These are phyloP conservation scores for Brassica nigra DNA, from an alignment of 345 rosid species.

Conservation along the genomic window DNA sequence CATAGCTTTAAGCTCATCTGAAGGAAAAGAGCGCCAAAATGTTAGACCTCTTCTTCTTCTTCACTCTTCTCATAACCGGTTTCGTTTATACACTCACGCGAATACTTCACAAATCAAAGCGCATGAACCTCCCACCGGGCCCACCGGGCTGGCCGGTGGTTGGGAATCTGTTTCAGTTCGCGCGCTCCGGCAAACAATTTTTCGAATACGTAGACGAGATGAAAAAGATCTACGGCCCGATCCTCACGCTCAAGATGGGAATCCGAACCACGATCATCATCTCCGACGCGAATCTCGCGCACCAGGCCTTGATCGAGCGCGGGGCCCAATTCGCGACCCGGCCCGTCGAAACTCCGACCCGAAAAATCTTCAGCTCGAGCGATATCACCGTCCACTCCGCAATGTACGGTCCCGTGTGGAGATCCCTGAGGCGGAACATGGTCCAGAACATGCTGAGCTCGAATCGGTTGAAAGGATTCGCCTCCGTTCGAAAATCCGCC, in stretches of 20 bases:
- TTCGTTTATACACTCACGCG: conserved; percentile 41
- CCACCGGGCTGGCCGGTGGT: conserved; percentile 87
- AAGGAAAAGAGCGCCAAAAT: background rate
- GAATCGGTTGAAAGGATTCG: conserved; percentile 61
- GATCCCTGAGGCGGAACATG: conserved; percentile 85
- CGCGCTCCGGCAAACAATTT: conserved; percentile 73
- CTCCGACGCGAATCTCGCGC: conserved; percentile 60
- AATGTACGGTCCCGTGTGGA: conserved; percentile 74
- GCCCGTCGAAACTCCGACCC: conserved; percentile 79
- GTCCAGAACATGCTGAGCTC: conserved; percentile 90
- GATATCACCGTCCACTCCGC: conserved; percentile 89
- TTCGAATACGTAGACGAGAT: conserved; percentile 62
- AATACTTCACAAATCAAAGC: conserved; percentile 4
- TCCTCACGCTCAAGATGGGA: conserved; percentile 80
- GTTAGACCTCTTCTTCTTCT: background rate
- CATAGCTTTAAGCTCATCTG: background rate
- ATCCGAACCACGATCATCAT: conserved; percentile 70
- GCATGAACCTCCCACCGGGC: conserved; percentile 78
- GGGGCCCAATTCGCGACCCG: conserved; percentile 66
- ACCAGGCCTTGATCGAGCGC: conserved; percentile 70
- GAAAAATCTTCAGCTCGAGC: conserved; percentile 79
- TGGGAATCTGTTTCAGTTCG: conserved; percentile 82
- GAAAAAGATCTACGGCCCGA: conserved; percentile 56
- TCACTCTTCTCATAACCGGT: conserved; percentile 43
- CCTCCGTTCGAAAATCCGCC: conserved; percentile 46